A percentile compares a stretch with the other conserved stretches of the same genome.
Conservation (phyloP, 1,139 yeast genomes). For the Diutina siamensis region DNA sequence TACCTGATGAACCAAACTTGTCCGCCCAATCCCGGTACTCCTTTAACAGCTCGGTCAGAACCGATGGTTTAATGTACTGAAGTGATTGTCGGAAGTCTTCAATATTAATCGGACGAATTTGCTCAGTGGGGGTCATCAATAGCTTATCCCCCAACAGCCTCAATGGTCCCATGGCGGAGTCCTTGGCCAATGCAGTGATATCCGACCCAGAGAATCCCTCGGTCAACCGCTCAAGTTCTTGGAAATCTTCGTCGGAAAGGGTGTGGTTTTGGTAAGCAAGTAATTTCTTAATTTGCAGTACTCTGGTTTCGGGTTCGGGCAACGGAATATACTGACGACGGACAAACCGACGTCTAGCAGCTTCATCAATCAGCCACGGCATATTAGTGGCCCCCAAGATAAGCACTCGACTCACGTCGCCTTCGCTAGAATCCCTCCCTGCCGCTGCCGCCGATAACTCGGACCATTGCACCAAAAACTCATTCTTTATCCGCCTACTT, state of each 20-base stretch:
- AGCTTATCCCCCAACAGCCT: conserved; percentile 84
- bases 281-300: conserved; percentile 59
- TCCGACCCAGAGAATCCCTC: conserved; percentile 91
- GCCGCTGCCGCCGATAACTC: conserved; percentile 91
- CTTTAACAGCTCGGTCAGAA: conserved; percentile 67
- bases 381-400: conserved; percentile 93
- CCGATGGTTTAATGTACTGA: conserved; percentile 84
- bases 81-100: conserved; percentile 71
- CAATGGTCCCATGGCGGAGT: conserved; percentile 97
- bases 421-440: conserved; percentile 43
- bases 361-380: conserved; percentile 98
- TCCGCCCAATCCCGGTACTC: conserved; percentile 84
- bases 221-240: conserved; percentile 47
- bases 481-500: conserved; percentile 83
- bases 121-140: conserved; percentile 73
- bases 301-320: conserved; percentile 79
- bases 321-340: conserved; percentile 89
- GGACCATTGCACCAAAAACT: conserved; percentile 92
- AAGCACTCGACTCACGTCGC: conserved; percentile 50
- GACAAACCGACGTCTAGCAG: conserved; percentile 91
- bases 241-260: conserved; percentile 51
- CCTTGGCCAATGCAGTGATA: conserved; percentile 90
- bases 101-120: conserved; percentile 68
- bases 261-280: conserved; percentile 69
- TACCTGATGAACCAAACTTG: conserved; percentile 44